phyloP scores from a whole-genome alignment of 495 filamentous ascomycete genomes.

The Aspergillus nidulans region DNA sequence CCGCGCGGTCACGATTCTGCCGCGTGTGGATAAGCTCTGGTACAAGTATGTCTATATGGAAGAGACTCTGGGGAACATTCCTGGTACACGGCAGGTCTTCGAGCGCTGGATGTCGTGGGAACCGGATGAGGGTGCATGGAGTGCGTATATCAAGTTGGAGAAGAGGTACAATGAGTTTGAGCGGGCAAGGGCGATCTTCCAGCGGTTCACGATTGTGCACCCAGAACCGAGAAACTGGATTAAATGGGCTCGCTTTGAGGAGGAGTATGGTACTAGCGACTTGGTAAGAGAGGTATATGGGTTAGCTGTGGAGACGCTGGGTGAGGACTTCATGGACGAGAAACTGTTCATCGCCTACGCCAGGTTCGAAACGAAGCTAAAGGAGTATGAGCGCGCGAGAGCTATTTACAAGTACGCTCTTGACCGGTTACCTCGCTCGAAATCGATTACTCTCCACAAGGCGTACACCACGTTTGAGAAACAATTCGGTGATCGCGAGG shows the following conservation, averaged over 20 bases:
- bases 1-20: slow-evolving; percentile 90
- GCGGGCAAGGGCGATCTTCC: slow-evolving; percentile 78
- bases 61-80: slow-evolving; percentile 90
- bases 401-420: slow-evolving; percentile 97
- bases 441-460: slow-evolving; percentile 80
- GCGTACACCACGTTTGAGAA: slow-evolving; percentile 97
- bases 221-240: slow-evolving; percentile 97
- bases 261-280: slow-evolving; percentile 88
- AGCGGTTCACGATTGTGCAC: slow-evolving; percentile 88
- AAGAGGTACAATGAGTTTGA: slow-evolving; percentile 91
- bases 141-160: slow-evolving; percentile 92
- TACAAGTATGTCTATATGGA: slow-evolving; percentile 99
- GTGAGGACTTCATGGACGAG: slow-evolving; percentile 96
- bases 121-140: slow-evolving; percentile 93
- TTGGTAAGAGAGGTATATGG: slow-evolving; percentile 91
- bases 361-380: slow-evolving; percentile 85
- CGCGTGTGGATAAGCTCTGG: slow-evolving; percentile 92
- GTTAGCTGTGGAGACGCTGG: slow-evolving; percentile 80
- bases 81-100: slow-evolving; percentile 90
- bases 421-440: slow-evolving; percentile 83
- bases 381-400: slow-evolving; percentile 91
- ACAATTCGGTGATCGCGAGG: slow-evolving; percentile 90
- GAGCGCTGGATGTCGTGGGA: slow-evolving; percentile 99
- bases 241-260: slow-evolving; percentile 97
- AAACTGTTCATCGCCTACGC: slow-evolving; percentile 91